Percentiles rank a stretch among this genome's conserved stretches.
Conservation (phyloP, 768 basidiomycete species). For the Amyloporia xantha region DNA sequence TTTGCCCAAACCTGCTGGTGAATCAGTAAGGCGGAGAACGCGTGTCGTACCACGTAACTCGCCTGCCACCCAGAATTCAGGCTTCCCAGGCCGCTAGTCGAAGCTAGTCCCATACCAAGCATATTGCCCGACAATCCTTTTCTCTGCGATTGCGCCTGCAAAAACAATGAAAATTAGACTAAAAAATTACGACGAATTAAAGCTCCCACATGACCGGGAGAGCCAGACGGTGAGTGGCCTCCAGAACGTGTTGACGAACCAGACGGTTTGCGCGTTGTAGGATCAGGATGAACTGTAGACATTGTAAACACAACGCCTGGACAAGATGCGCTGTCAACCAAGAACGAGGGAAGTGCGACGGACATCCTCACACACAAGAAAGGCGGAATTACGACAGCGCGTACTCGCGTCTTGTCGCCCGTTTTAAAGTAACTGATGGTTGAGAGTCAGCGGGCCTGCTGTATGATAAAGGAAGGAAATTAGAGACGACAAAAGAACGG, state of each 20-base stretch:
- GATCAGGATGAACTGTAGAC: conserved; percentile 27
- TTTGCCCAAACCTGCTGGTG: conserved; percentile 52
- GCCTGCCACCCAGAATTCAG: conserved; percentile 68
- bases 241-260: conserved; percentile 62
- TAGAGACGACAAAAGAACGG: background rate
- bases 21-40: too few species aligned
- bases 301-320: conserved; percentile 15
- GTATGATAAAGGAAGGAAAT: background rate
- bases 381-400: background rate
- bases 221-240: conserved; percentile 54
- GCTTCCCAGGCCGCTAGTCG: conserved; percentile 41
- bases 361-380: background rate
- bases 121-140: conserved; percentile 42
- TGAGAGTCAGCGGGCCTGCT: background rate
- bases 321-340: background rate
- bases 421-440: conserved; percentile 11
- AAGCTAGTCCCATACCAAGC: conserved; percentile 45
- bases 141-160: conserved; percentile 27
- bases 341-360: background rate
- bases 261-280: conserved; percentile 54
- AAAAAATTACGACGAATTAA: background rate
- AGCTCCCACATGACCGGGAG: conserved; percentile 49
- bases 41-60: too few species aligned
- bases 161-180: background rate
- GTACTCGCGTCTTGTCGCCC: background rate